Conservation (phyloP, 495 filamentous ascomycete species). For the Bathelium albidoporum region DNA sequence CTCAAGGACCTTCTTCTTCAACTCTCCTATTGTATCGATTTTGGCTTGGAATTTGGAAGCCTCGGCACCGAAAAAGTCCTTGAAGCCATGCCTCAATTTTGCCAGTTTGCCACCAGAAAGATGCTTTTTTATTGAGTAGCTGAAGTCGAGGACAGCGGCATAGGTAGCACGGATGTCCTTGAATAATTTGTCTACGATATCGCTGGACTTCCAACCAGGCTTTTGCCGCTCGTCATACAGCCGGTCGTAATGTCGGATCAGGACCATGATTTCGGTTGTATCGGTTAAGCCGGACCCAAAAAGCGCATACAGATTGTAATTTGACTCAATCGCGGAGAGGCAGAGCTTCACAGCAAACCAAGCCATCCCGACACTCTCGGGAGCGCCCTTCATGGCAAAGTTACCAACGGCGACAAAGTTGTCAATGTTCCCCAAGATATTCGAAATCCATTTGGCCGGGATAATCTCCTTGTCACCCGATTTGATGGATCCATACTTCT, state of each 20-base stretch:
- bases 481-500: constrained; percentile 1
- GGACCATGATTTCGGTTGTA: constrained; percentile 10
- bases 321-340: constrained; percentile 10
- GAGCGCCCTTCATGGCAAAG: constrained; percentile 11
- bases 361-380: constrained; percentile 13
- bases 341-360: constrained; percentile 12
- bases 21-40: constrained; percentile 5
- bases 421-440: constrained; percentile 9
- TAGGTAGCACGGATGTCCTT: constrained; percentile 8
- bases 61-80: constrained; percentile 10
- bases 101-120: constrained; percentile 5
- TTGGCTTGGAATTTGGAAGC: constrained; percentile 6
- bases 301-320: constrained; percentile 9
- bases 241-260: constrained; percentile 9
- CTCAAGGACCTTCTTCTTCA: constrained; percentile 10
- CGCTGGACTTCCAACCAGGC: constrained; percentile 5
- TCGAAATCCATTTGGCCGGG: constrained; percentile 4
- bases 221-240: constrained; percentile 9
- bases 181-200: constrained; percentile 8
- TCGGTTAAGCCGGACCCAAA: constrained; percentile 7
- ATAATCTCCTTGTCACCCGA: background rate
- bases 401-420: constrained; percentile 8
- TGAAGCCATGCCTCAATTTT: constrained; percentile 7
- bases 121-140: constrained; percentile 8
- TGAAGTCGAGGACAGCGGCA: constrained; percentile 10